These are phyloP conservation scores for Viola odorata DNA, from an alignment of 345 rosid species.

Conservation along the genomic window DNA sequence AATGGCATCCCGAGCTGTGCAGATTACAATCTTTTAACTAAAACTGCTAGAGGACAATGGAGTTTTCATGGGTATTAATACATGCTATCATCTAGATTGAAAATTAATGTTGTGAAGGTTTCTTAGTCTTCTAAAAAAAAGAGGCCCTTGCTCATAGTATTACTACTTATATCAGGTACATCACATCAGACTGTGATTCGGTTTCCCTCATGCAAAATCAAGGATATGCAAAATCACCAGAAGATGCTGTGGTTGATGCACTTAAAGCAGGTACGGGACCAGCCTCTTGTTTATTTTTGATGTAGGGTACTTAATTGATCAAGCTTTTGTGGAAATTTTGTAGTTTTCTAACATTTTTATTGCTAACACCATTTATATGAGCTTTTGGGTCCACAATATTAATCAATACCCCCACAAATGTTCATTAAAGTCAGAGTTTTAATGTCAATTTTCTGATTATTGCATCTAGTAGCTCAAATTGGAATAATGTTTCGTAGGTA, in stretches of 20 bases:
- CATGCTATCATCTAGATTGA: neutral
- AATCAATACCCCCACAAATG: neutral
- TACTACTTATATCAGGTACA: constrained; percentile 40
- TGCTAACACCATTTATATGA: no score
- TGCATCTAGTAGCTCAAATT: neutral
- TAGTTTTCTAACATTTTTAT: no score
- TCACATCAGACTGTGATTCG: constrained; percentile 86
- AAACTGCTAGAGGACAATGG: constrained; percentile 56
- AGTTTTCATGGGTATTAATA: constrained; percentile 54
- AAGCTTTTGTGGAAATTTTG: no score
- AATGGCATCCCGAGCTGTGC: constrained; percentile 30
- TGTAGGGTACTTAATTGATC: no score
- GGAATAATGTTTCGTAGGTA: neutral
- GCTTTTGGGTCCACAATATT: neutral
- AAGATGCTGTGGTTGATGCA: constrained; percentile 74
- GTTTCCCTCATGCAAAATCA: constrained; percentile 63
- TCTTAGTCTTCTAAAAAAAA: no score
- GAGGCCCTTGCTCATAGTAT: no score
- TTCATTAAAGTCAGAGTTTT: neutral
- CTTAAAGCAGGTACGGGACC: constrained; percentile 66
- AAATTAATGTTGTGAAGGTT: no score
- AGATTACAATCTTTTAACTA: constrained; percentile 22
- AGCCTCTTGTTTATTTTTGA: neutral
- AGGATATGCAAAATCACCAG: constrained; percentile 66
- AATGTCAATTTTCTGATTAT: neutral